Base-by-base conservation (phyloP, 495 filamentous ascomycete species). In the Penicillium canariense region DNA sequence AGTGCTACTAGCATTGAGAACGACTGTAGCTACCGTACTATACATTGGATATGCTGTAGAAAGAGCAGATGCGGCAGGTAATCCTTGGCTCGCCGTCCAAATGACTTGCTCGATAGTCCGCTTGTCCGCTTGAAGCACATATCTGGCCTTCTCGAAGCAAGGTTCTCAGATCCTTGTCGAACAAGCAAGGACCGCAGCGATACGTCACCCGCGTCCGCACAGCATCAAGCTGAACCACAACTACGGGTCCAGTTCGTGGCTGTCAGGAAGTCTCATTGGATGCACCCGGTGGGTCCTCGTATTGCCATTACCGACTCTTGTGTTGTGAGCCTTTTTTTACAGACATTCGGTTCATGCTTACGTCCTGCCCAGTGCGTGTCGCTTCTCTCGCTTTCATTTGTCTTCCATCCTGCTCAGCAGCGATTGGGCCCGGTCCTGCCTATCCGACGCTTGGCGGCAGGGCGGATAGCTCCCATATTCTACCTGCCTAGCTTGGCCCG, bases 81-180 rank as follows among this genome's bases (percentile, higher is more conserved):
- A n/a, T n/a, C n/a, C n/a, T n/a, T n/a, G n/a, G n/a, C n/a, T n/a
- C n/a, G n/a, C n/a, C n/a, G n/a, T n/a, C n/a, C n/a, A n/a, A n/a
- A n/a, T n/a, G n/a, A n/a, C n/a, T n/a, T n/a, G n/a, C n/a, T n/a
- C n/a, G n/a, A n/a, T n/a, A n/a, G n/a, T n/a, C n/a, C n/a, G n/a
- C n/a, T n/a, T n/a, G n/a, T n/a, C 8, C 43, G 18, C 31, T 18
- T 39, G 17, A 3, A 35, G 36, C 22, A 28, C 52, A 55, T 32
- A 22, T 28, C 45, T 46, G 22, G 18, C 38, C 55, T 62, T 65
- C 53, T 60, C 39, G 52, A 65, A 60, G 62, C 58, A 64, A 61
- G 64, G 61, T 55, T 61, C 55, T 60, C 44, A 46, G 55, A 56
- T 56, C 56, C 51, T 59, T 50, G 42, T 61, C 42, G 15, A 36